phyloP scores from a whole-genome alignment of 2,329 filamentous ascomycete species.

The Cadophora sp. region DNA sequence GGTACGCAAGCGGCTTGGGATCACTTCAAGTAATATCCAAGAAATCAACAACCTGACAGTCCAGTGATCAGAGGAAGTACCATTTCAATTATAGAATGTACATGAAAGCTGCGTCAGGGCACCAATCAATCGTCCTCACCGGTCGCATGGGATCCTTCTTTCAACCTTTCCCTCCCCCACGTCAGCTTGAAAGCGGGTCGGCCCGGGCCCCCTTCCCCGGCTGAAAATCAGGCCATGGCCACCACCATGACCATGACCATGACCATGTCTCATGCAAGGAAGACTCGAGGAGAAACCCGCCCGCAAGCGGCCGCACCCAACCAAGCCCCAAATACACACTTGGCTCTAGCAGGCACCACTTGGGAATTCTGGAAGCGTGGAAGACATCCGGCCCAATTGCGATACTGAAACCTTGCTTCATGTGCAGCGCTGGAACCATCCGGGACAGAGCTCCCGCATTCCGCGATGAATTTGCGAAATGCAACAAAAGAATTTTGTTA shows the following conservation, averaged over 20 bases:
- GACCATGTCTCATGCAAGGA: background rate
- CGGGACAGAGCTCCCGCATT: constrained; percentile 1
- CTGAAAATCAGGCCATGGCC: background rate
- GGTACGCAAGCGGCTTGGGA: too few species aligned
- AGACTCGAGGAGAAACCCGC: background rate
- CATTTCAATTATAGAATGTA: too few species aligned
- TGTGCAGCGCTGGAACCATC: background rate
- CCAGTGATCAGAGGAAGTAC: too few species aligned
- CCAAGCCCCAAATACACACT: background rate
- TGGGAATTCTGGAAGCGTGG: constrained; percentile 7
- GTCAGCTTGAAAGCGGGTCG: background rate
- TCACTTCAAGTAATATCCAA: too few species aligned
- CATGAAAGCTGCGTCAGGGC: too few species aligned
- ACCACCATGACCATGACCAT: too few species aligned
- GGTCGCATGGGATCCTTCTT: background rate
- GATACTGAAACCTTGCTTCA: background rate
- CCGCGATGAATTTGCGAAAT: constrained; percentile 17
- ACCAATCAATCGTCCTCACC: background rate
- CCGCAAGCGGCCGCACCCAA: background rate
- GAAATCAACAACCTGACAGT: too few species aligned
- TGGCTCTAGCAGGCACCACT: background rate
- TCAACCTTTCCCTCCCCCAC: background rate
- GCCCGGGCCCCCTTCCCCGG: constrained; percentile 1
- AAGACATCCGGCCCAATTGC: constrained; percentile 11
- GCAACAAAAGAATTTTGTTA: constrained; percentile 11